Base-by-base conservation (phyloP, 2,329 filamentous ascomycete species). In the Ceratocystis albifundus region DNA sequence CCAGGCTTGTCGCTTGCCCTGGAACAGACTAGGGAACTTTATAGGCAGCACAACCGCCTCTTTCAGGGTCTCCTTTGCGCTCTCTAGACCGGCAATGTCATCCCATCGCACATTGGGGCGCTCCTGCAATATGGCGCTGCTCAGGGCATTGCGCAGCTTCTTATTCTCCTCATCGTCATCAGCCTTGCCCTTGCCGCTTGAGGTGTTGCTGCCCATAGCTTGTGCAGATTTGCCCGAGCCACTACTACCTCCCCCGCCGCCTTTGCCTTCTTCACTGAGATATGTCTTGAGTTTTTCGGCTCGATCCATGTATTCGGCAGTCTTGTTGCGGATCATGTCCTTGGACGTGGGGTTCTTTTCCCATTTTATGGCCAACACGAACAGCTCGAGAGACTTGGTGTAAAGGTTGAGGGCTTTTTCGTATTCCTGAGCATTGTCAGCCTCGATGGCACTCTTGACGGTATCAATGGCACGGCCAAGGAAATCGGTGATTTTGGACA, bases 361-460 rank as follows among this genome's bases (percentile, higher is more conserved):
- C 93, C 93, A 99, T 81, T 99, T 99, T 68, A 99, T 83, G 44
- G 94, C 94, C 69, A 97, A 88, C 89, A 99, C 96, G 81, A 97
- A 99, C 67, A 97, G 85, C 78, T 99, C 93, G 71, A 99, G 88
- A 64, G 93, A 88, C 71, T 90, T 87, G 80, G 96, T 96, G 84
- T 99, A 99, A 69, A 88, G 83, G 74, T 96, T 89, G 76, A 97
- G 97, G 66, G 94, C 94, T 77, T 95, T 93, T 73, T 96, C 91
- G 78, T 99, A 99, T 75, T 97, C 90, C 75, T 90, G 92, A 59
- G 89, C 88, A 71, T 93, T 96, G 80, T 99, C 94, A 72, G 89
- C 87, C 75, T 96, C 92, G 79, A 99, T 97, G 71, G 94, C 94
- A 77, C 96, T 95, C 78, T 96, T 96, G 73, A 99, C 93, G 76